These are phyloP conservation scores for Nannochloropsis granulata DNA, from an alignment of 108 stramenopile genomes.

Conservation along the genomic window DNA sequence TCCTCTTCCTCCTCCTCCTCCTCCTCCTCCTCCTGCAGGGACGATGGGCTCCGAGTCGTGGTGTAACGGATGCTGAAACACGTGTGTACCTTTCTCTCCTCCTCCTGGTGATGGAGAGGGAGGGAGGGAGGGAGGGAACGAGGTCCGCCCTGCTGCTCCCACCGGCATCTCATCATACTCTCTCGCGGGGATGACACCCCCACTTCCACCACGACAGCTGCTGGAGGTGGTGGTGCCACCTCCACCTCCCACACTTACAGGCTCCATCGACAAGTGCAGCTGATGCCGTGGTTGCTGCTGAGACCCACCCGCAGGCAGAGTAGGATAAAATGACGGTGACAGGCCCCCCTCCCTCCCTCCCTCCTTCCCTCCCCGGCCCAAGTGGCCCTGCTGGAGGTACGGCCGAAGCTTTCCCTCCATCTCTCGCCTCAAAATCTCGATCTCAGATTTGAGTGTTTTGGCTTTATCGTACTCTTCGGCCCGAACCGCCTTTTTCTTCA, in stretches of 20 bases:
- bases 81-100: background rate
- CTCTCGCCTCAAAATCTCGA: slow-evolving; percentile 7
- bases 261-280: background rate
- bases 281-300: background rate
- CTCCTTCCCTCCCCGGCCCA: background rate
- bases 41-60: background rate
- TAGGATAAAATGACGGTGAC: too few species aligned
- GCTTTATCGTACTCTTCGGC: slow-evolving; percentile 35
- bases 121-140: too few species aligned
- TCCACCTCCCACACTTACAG: background rate
- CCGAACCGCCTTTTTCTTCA: slow-evolving; percentile 19
- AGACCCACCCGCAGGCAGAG: background rate
- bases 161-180: background rate
- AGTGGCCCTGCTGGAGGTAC: background rate
- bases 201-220: background rate
- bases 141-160: background rate
- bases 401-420: background rate
- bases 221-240: background rate
- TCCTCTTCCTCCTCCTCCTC: too few species aligned
- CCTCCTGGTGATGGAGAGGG: too few species aligned
- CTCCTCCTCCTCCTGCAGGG: background rate
- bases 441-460: slow-evolving; percentile 12
- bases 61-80: background rate
- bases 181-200: background rate
- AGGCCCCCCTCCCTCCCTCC: background rate